Evolutionary conservation across 1,284 basidiomycete species (phyloP).

Genomic region (Cutaneotrichosporon curvatum): DNA sequence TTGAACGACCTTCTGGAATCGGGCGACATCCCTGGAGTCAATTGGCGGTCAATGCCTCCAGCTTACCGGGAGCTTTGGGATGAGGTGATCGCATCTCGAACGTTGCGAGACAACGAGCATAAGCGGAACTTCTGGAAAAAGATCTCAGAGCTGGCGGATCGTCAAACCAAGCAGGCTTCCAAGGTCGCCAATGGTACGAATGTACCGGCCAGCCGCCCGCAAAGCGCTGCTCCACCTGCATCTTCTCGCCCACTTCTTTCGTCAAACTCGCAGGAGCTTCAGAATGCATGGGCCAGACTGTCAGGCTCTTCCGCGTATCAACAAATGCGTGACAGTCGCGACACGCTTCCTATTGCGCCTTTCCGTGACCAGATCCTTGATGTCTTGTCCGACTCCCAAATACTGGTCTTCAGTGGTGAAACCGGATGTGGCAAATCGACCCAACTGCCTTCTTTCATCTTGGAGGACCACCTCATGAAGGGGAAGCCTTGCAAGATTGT

Average conservation of each 20-base stretch:
- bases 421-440: constrained; percentile 99
- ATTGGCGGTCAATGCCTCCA: constrained; percentile 61
- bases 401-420: constrained; percentile 91
- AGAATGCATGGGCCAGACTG: no score
- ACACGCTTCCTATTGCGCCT: constrained; percentile 75
- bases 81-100: constrained; percentile 67
- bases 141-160: constrained; percentile 57
- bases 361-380: constrained; percentile 72
- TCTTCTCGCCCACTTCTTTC: no score
- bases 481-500: constrained; percentile 86
- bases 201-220: no score
- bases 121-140: constrained; percentile 68
- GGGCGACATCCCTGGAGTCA: constrained; percentile 26
- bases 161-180: constrained; percentile 44
- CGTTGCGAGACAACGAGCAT: constrained; percentile 56
- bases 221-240: no score
- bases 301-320: constrained; percentile 64
- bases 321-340: constrained; percentile 60
- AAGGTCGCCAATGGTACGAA: no score
- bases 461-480: constrained; percentile 78
- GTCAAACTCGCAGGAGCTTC: no score
- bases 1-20: constrained; percentile 64
- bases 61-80: constrained; percentile 88
- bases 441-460: constrained; percentile 88
- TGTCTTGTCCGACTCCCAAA: constrained; percentile 68